Percentiles rank a stretch among this genome's conserved stretches.
These are phyloP conservation scores for Schizonepeta tenuifolia DNA, from an alignment of 257 asterid species.

Conservation along the genomic window DNA sequence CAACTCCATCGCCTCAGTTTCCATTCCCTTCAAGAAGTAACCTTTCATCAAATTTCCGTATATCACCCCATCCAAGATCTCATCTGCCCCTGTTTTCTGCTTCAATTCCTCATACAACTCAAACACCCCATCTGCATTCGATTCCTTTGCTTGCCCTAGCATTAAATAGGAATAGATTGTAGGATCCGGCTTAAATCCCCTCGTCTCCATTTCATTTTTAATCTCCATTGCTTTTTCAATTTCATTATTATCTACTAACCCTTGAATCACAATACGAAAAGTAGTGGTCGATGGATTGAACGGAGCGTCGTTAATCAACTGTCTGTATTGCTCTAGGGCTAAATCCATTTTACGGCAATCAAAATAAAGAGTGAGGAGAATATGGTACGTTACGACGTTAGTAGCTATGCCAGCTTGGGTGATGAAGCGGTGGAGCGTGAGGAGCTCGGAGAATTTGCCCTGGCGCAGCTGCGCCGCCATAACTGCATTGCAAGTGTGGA, in stretches of 20 bases:
- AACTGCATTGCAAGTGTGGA: conserved; percentile 81
- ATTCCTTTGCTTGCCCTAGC: conserved; percentile 65
- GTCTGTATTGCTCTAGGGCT: conserved; percentile 87
- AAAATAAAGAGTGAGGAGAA: conserved; percentile 70
- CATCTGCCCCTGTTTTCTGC: conserved; percentile 63
- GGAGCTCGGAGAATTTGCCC: conserved; percentile 70
- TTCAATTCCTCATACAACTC: conserved; percentile 77
- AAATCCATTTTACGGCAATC: conserved; percentile 81
- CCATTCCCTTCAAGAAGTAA: conserved; percentile 84
- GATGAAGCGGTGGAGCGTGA: conserved; percentile 85
- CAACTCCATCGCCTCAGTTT: conserved; percentile 80
- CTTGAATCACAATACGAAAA: conserved; percentile 69
- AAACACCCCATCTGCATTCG: conserved; percentile 64
- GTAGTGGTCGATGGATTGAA: conserved; percentile 77
- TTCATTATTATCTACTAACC: conserved; percentile 68
- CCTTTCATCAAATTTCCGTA: conserved; percentile 93
- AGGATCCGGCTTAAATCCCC: conserved; percentile 66
- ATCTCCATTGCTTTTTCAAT: conserved; percentile 67
- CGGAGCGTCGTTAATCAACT: conserved; percentile 69
- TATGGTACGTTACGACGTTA: conserved; percentile 71
- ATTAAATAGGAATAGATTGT: conserved; percentile 71
- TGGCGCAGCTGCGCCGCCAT: conserved; percentile 91
- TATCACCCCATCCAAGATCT: conserved; percentile 69
- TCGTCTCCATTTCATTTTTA: conserved; percentile 68
- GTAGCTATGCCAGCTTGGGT: conserved; percentile 87